phyloP scores from a whole-genome alignment of 768 basidiomycete species.

The Leccinum longicurvipes region DNA sequence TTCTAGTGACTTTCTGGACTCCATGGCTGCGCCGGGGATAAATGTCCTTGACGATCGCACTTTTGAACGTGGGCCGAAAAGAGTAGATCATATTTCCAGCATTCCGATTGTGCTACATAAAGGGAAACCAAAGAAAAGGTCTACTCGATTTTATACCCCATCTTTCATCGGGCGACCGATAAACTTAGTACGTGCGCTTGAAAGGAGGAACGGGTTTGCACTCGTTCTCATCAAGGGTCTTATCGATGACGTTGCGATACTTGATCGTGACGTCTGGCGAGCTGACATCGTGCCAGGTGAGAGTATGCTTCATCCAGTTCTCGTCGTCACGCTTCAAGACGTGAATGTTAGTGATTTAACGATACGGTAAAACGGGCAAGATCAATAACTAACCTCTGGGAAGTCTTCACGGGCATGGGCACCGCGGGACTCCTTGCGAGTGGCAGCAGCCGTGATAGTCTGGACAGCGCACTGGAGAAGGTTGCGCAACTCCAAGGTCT shows the following conservation, averaged over 20 bases:
- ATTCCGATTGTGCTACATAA: constrained; percentile 5
- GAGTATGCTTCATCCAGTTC: constrained; percentile 92
- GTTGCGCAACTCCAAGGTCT: constrained; percentile 96
- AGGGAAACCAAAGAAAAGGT: not conserved
- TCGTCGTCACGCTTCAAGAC: constrained; percentile 78
- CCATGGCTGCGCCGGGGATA: not conserved
- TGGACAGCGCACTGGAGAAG: constrained; percentile 93
- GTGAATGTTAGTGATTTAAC: not conserved
- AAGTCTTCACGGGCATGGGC: constrained; percentile 98
- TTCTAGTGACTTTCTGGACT: not conserved
- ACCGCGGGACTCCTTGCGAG: constrained; percentile 96
- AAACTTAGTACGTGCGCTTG: constrained; percentile 83
- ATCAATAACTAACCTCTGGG: constrained; percentile 64
- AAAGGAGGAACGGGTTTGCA: constrained; percentile 97
- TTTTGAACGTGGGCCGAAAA: not conserved
- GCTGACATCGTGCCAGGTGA: constrained; percentile 80
- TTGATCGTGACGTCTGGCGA: constrained; percentile 83
- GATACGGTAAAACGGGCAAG: not conserved
- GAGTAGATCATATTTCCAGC: constrained; percentile 12
- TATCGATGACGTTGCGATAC: constrained; percentile 83
- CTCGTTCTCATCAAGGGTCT: constrained; percentile 91
- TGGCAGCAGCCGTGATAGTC: constrained; percentile 89
- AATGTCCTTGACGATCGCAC: not conserved
- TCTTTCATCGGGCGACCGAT: not conserved
- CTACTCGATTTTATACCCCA: constrained; percentile 7